phyloP scores from a whole-genome alignment of 139 green algal genomes.

The Chloropicon primus region DNA sequence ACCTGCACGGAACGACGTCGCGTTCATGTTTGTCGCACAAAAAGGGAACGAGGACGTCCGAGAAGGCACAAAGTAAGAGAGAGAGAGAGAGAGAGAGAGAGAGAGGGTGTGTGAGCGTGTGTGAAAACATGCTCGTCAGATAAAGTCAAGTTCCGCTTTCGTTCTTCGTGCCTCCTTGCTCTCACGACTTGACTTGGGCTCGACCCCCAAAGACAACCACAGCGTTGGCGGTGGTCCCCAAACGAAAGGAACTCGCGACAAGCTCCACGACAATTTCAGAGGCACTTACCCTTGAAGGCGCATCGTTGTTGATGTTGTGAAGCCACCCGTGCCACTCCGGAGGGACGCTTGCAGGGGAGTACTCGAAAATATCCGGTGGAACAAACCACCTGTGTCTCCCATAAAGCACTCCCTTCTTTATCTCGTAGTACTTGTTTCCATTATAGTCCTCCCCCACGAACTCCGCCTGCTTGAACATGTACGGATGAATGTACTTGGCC shows the following conservation, averaged over 20 bases:
- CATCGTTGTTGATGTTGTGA: conserved; percentile 41
- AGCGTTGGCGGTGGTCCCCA: background rate
- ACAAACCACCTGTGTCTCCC: conserved; percentile 56
- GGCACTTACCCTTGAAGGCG: conserved; percentile 11
- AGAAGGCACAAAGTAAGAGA: background rate
- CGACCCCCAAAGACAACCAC: too few relatives aligned
- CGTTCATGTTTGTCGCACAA: too few relatives aligned
- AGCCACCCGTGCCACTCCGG: conserved; percentile 63
- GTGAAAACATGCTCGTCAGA: too few relatives aligned
- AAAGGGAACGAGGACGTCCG: too few relatives aligned
- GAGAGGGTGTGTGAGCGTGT: too few relatives aligned
- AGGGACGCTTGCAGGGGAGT: conserved; percentile 21
- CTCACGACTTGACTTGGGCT: too few relatives aligned
- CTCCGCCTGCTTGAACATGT: background rate
- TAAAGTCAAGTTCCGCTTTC: too few relatives aligned
- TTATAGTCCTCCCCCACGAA: background rate
- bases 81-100: too few relatives aligned
- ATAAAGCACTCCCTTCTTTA: background rate
- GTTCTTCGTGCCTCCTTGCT: too few relatives aligned
- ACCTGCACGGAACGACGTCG: too few relatives aligned
- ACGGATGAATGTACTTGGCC: background rate
- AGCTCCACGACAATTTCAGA: too few relatives aligned
- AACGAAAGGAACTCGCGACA: background rate
- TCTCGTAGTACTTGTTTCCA: background rate
- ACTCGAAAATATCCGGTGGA: conserved; percentile 26